Evolutionary conservation across 2,329 filamentous ascomycete species (phyloP), one percentile per base, ranked within the genome.

Genomic region (Aspergillus versicolor): DNA sequence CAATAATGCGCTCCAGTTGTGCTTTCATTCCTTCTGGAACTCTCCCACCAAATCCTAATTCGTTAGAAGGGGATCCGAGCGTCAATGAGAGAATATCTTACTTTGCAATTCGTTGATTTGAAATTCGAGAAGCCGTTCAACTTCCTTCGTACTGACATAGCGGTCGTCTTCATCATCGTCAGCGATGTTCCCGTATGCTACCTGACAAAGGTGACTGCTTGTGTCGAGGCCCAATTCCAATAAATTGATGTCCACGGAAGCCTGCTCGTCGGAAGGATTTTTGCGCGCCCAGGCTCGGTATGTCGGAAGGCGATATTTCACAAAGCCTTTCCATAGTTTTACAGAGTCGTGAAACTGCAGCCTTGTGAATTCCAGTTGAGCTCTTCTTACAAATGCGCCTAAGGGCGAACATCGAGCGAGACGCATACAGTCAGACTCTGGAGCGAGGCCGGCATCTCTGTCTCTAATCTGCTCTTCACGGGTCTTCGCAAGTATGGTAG

Each of bases 51-150:
- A 89, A 84, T 70, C 86, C 88, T 91, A 55, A 53, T 47, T n/a
- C 1, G 53, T 74, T 61, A 75, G 64, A 45, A 44, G 9, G n/a
- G 21, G 48, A 3, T 2, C 30, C 6, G 7, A 5, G 21, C 8
- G 8, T n/a, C 7, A 6, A 11, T 30, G 15, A 46, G 37, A 13
- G 22, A 19, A 13, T 74, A 17, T 59, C 67, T 34, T 75, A 88
- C 89, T 90, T 71, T 97, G 92, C 77, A 97, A 86, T 71, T 91
- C 87, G 61, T 90, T 88, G 38, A 97, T 88, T 68, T 96, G 92
- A 65, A 94, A 95, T 63, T 95, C 91, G 19, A 97, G 77, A 27
- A 97, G 77, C 30, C 84, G 84, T 69, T 95, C 90, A 7, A 94
- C 80, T 68, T 96, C 91, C 63, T 93, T 88, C 0, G 85, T 86